Base-by-base conservation (phyloP, 345 rosid species). In the Punica granatum region DNA sequence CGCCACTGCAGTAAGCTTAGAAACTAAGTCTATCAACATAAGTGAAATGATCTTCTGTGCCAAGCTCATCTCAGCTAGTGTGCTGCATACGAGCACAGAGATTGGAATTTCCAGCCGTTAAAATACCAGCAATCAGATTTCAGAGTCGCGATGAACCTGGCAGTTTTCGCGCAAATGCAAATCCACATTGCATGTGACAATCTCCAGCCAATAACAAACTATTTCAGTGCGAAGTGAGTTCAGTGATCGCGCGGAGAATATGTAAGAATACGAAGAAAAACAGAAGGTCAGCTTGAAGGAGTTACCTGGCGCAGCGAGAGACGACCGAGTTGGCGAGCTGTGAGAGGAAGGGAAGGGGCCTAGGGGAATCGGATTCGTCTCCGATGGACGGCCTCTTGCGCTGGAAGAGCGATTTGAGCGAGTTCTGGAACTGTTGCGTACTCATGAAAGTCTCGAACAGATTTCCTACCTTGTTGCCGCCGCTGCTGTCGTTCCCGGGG, bases 281-380 rank as follows among this genome's bases (percentile, higher is more conserved):
- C 15, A 18, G n/a, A 63, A 32, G 30, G 65, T 25, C 34, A 63
- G 48, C 32, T 16, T 43, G 48, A 39, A 49, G 71, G 31, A 66
- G 60, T 72, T 79, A 86, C 98, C 78, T 84, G 80, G 97, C 85
- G 73, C 92, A 90, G 74, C 95, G 94, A 60, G 83, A 72, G 78
- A 90, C 96, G 74, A 93, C 96, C 74, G 96, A 86, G 70, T 93
- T 89, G 59, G 97, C 95, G 74, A 89, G 77, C 43, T 82, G 67
- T 42, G 97, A 90, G 75, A 90, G 92, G 79, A 85, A 92, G 63
- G 96, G 97, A 48, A 93, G 81, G 23, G 86, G 83, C 68, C 68
- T 74, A 30, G 88, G 90, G 36, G 93, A 87, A 71, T 70, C 78
- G 14, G 68, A 54, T 35, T 71, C 81, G 13, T 78, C 82, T 12